Conservation (phyloP, 140 eudicot species). For the Bidens hawaiensis region DNA sequence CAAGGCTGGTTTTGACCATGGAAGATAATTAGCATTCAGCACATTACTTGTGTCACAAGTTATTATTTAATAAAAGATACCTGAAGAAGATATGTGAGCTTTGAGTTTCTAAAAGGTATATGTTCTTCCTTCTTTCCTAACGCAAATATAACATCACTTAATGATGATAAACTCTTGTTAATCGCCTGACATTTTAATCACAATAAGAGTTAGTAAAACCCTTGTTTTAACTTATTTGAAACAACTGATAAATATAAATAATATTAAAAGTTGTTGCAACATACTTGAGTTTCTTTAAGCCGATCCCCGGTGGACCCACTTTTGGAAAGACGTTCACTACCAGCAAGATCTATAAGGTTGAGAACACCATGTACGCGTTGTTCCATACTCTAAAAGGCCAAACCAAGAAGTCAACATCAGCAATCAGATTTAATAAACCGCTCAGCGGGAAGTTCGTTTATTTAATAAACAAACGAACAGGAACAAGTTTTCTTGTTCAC, state of each 20-base stretch:
- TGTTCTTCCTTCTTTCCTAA: conserved; percentile 88
- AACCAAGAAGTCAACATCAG: neutral
- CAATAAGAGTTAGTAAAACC: neutral
- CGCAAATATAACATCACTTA: conserved; percentile 87
- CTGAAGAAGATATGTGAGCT: conserved; percentile 90
- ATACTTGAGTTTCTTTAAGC: conserved; percentile 92
- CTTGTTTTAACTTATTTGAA: too few species aligned
- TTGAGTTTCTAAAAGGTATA: conserved; percentile 83
- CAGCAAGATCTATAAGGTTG: conserved; percentile 92
- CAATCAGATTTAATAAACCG: too few species aligned
- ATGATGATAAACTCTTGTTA: conserved; percentile 79
- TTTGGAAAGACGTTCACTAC: conserved; percentile 94
- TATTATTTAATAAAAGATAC: too few species aligned
- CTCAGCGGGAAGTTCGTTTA: too few species aligned
- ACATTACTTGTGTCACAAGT: too few species aligned
- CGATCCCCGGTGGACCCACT: conserved; percentile 93
- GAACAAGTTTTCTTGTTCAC: too few species aligned
- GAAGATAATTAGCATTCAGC: too few species aligned
- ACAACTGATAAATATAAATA: too few species aligned
- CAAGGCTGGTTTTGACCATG: too few species aligned
- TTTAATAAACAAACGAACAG: too few species aligned
- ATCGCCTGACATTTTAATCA: conserved; percentile 56
- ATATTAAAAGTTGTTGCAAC: neutral
- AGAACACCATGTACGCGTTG: conserved; percentile 91
- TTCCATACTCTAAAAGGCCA: conserved; percentile 59